Evolutionary conservation across 306 rosid genomes (phyloP).

Genomic region (Pterocarpus santalinus): DNA sequence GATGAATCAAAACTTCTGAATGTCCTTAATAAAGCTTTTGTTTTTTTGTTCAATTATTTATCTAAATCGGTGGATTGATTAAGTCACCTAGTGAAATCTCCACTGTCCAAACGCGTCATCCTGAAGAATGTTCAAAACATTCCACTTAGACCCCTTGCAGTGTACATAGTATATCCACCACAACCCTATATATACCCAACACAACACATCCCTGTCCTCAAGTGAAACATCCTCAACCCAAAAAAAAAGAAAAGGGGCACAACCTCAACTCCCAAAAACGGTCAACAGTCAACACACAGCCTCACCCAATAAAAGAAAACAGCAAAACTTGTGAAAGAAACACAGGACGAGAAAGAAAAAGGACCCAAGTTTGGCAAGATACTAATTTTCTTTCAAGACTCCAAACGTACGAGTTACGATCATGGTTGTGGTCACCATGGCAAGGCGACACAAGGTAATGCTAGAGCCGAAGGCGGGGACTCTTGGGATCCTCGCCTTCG

Average conservation of each 20-base stretch:
- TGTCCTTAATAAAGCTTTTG: neutral
- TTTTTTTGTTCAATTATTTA: neutral
- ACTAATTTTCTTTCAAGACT: neutral
- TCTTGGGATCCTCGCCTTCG: constrained; percentile 70
- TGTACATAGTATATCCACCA: neutral
- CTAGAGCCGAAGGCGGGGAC: constrained; percentile 2
- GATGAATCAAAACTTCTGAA: neutral
- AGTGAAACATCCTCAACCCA: constrained; percentile 5
- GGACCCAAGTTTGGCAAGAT: neutral
- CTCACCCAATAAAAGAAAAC: neutral
- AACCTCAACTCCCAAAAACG: neutral
- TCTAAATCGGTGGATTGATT: constrained; percentile 7
- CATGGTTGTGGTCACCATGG: constrained; percentile 58
- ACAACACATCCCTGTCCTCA: neutral
- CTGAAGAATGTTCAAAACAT: constrained; percentile 33
- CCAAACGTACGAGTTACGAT: neutral
- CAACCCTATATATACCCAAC: constrained; percentile 30
- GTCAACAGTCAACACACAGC: neutral
- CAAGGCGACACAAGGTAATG: constrained; percentile 46
- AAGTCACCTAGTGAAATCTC: constrained; percentile 5
- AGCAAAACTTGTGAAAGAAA: neutral
- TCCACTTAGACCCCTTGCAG: neutral
- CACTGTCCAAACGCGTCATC: constrained; percentile 49
- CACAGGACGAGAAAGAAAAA: neutral
- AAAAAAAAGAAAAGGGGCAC: neutral